Evolutionary conservation across 495 filamentous ascomycete genomes (phyloP).

Genomic region (Cladorrhinum samala): DNA sequence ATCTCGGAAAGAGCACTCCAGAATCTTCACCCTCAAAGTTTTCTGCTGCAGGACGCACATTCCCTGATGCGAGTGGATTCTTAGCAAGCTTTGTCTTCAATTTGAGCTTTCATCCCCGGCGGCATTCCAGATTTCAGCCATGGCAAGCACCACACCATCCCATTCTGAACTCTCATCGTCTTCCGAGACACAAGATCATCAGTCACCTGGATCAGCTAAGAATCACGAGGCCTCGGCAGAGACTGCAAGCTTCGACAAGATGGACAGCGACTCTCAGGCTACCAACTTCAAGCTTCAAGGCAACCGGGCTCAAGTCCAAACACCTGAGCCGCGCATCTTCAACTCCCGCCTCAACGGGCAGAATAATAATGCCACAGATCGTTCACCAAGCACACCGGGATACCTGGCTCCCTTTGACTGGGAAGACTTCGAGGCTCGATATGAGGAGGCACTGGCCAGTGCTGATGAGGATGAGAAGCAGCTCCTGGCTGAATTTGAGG

Average conservation of each 20-base stretch:
- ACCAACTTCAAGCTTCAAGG: slow-evolving; percentile 11
- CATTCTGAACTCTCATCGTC: slow-evolving; percentile 19
- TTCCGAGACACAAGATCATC: slow-evolving; percentile 8
- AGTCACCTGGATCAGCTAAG: neutral
- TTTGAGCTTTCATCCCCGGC: no score
- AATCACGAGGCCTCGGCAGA: slow-evolving; percentile 1
- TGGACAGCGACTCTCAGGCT: slow-evolving; percentile 15
- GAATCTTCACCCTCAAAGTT: slow-evolving; percentile 10
- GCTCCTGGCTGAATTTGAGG: slow-evolving; percentile 57
- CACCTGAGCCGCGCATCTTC: slow-evolving; percentile 29
- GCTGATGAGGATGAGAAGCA: slow-evolving; percentile 54
- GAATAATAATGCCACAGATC: slow-evolving; percentile 13
- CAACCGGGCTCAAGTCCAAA: slow-evolving; percentile 23
- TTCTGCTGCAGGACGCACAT: no score
- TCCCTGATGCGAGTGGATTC: no score
- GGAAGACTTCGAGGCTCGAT: slow-evolving; percentile 61
- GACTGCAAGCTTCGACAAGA: slow-evolving; percentile 11
- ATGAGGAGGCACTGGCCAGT: slow-evolving; percentile 52
- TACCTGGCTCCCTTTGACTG: slow-evolving; percentile 53
- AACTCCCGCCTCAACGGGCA: slow-evolving; percentile 24
- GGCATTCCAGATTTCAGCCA: slow-evolving; percentile 7
- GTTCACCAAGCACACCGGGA: slow-evolving; percentile 39
- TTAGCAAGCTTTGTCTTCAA: no score
- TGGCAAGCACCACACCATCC: slow-evolving; percentile 6
- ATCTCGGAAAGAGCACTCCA: slow-evolving; percentile 5